Conservation (phyloP, 805 yeast species). For the Saccharomycopsis microspora region DNA sequence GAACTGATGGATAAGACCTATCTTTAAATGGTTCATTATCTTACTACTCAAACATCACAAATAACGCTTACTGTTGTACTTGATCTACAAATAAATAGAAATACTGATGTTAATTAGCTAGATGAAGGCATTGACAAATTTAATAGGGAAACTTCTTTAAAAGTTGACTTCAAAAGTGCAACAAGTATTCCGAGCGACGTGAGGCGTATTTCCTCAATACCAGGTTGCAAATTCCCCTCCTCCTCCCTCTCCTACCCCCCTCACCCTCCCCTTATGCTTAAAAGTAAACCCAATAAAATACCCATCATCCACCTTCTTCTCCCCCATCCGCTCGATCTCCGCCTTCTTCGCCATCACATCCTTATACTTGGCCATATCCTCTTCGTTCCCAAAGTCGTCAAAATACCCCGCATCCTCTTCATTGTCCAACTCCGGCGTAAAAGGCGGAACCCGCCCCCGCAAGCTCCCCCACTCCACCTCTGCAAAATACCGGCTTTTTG, state of each 20-base stretch:
- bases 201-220: too few species aligned
- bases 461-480: conserved; percentile 73
- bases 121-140: too few species aligned
- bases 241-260: conserved; percentile 9
- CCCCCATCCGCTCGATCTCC: conserved; percentile 72
- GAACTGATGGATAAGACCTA: too few species aligned
- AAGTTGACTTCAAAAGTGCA: too few species aligned
- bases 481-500: conserved; percentile 66
- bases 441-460: conserved; percentile 75
- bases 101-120: too few species aligned
- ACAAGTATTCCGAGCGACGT: too few species aligned
- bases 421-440: conserved; percentile 91
- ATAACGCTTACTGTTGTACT: too few species aligned
- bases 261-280: conserved; percentile 46
- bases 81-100: too few species aligned
- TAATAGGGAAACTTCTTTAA: too few species aligned
- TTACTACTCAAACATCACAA: too few species aligned
- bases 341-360: conserved; percentile 91
- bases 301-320: conserved; percentile 47
- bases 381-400: conserved; percentile 94
- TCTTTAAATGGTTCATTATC: too few species aligned
- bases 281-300: conserved; percentile 93
- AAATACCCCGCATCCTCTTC: conserved; percentile 98
- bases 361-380: conserved; percentile 94
- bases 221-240: too few species aligned